A percentile compares a stretch with the other conserved stretches of the same genome.
phyloP scores from a whole-genome alignment of 345 rosid genomes.

The Brassica incana region DNA sequence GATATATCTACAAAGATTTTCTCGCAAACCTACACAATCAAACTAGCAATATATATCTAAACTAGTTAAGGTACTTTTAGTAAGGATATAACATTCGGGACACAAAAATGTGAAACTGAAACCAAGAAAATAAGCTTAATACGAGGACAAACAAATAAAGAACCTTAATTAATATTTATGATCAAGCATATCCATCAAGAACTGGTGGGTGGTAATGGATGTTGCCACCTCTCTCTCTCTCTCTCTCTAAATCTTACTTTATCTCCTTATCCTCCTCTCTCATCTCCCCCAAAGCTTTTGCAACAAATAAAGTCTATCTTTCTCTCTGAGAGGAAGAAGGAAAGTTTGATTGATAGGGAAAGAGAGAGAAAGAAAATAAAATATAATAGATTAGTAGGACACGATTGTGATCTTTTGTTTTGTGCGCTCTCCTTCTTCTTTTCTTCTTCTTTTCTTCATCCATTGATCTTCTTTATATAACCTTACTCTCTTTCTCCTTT shows the following conservation, averaged over 20 bases:
- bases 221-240: slow-evolving; percentile 40
- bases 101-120: slow-evolving; percentile 10
- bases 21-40: not conserved
- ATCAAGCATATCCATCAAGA: slow-evolving; percentile 60
- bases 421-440: slow-evolving; percentile 25
- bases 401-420: slow-evolving; percentile 45
- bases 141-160: slow-evolving; percentile 1
- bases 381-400: slow-evolving; percentile 58
- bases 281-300: slow-evolving; percentile 62
- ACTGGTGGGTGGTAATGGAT: slow-evolving; percentile 65
- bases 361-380: slow-evolving; percentile 31
- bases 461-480: slow-evolving; percentile 52
- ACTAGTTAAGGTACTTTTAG: slow-evolving; percentile 5
- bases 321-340: slow-evolving; percentile 37
- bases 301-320: slow-evolving; percentile 69
- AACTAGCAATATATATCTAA: slow-evolving; percentile 12
- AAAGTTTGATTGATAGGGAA: slow-evolving; percentile 40
- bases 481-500: slow-evolving; percentile 53
- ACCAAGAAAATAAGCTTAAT: slow-evolving; percentile 12
- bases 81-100: slow-evolving; percentile 6
- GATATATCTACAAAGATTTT: not conserved
- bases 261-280: slow-evolving; percentile 43
- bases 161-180: slow-evolving; percentile 31
- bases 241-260: slow-evolving; percentile 38
- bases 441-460: slow-evolving; percentile 25